Base-by-base conservation (phyloP, 1,284 basidiomycete species). In the Malassezia japonica region DNA sequence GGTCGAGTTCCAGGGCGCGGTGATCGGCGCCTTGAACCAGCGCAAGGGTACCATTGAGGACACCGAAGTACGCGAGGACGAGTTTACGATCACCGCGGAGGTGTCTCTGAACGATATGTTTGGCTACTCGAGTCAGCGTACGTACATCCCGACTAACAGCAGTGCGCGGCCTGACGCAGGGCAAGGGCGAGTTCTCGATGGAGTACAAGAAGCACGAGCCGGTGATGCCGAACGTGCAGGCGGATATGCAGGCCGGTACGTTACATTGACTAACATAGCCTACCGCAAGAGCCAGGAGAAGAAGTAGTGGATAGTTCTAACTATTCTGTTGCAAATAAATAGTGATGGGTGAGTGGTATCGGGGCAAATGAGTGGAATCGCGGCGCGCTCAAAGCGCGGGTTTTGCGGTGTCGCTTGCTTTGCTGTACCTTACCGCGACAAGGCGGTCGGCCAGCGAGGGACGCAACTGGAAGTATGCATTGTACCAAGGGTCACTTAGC, bases 21-120 rank as follows among this genome's bases (percentile, higher is more conserved):
- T 98, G 46, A 95, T 98, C 65, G 91, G 92, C 38, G 87, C 87
- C 13, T 77, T 98, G 66, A 99, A 95, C 74, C 83, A 87, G 56
- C 81, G 94, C 32, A 83, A 89, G 55, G 94, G 94, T 2, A 91
- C 87, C 6, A 95, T 99, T 65, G 79, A 92, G 43, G 92, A 96
- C 69, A 94, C 87, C 58, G 94, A 98, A 76, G 84, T 95, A 29
- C 82, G 91, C 36, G 91, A 95, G 64, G 94, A 98, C 69, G 92
- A 99, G 76, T 96, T 98, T 70, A 90, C 87, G 2, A 81, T 86
- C 49, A 80, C 81, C 20, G 89, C 89, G 24, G 92, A 96, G 72
- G 91, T 98, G 13, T 84, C 87, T 8, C 75, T 98, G 74, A 96
- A 92, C 75, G 92, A 98, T 70, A 98, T 99, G 94, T 98, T 98